Conservation (phyloP, 148 eudicot species). For the Bassia scoparia region DNA sequence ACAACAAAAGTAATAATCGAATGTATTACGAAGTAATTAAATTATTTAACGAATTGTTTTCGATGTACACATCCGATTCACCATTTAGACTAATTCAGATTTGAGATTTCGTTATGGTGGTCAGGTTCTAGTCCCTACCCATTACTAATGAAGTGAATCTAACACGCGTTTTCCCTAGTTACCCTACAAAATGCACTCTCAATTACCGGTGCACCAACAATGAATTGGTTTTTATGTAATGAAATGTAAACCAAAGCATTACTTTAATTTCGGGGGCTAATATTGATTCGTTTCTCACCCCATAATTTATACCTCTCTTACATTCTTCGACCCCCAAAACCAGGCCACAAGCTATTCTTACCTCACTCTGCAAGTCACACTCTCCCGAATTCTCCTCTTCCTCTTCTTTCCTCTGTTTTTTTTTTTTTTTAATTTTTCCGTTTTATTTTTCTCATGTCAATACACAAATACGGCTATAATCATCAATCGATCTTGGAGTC, state of each 20-base stretch:
- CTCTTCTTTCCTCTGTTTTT: conserved; percentile 11
- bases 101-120: no score
- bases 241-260: conserved; percentile 5
- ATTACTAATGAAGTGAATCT: no score
- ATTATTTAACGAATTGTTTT: no score
- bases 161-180: no score
- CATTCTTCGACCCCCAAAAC: conserved; percentile 29
- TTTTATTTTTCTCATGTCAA: conserved; percentile 19
- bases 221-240: no score
- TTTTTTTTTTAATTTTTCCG: background rate
- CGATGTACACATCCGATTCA: no score
- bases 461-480: background rate
- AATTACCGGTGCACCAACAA: no score
- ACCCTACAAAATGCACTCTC: no score
- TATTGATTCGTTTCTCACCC: conserved; percentile 23
- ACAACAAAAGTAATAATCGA: no score
- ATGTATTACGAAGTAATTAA: no score
- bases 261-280: conserved; percentile 17
- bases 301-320: conserved; percentile 18
- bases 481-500: conserved; percentile 11
- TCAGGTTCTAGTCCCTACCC: no score
- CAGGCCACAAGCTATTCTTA: conserved; percentile 74
- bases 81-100: no score
- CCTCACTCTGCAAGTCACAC: conserved; percentile 49
- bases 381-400: background rate